phyloP scores from a whole-genome alignment of 768 basidiomycete genomes.

The Mycena kentingensis region DNA sequence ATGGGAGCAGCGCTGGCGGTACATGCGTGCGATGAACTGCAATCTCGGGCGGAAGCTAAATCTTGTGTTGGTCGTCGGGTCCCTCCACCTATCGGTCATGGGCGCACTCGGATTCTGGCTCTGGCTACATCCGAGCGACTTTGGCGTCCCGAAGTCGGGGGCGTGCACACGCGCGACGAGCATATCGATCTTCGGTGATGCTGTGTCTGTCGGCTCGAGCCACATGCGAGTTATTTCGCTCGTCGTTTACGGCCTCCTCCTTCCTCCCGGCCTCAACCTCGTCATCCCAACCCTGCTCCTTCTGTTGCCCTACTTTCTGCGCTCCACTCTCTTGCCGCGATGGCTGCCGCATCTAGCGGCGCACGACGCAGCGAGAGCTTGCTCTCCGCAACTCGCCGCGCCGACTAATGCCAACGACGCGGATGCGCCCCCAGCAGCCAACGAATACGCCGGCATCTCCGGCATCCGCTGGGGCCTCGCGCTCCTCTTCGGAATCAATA shows the following conservation, averaged over 20 bases:
- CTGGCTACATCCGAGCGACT: constrained; percentile 5
- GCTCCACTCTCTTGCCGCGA: no score
- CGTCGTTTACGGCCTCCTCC: constrained; percentile 1
- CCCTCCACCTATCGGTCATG: constrained; percentile 15
- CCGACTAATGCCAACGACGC: no score
- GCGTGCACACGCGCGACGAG: no score
- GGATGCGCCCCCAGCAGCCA: not conserved
- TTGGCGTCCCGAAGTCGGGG: not conserved
- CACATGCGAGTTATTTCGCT: constrained; percentile 1
- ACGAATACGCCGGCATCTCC: not conserved
- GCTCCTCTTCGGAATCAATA: not conserved
- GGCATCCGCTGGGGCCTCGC: not conserved
- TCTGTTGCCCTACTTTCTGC: not conserved
- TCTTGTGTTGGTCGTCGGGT: constrained; percentile 1
- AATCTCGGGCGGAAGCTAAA: no score
- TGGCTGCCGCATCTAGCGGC: no score
- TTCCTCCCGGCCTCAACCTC: not conserved
- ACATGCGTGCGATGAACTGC: no score
- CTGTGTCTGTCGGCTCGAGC: not conserved
- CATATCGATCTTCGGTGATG: not conserved
- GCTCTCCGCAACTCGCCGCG: no score
- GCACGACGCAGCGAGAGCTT: no score
- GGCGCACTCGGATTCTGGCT: constrained; percentile 16
- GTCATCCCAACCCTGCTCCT: not conserved
- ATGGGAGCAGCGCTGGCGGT: no score